These are phyloP conservation scores for Apiotrichum porosum DNA, from an alignment of 1,284 basidiomycete genomes.

Conservation along the genomic window DNA sequence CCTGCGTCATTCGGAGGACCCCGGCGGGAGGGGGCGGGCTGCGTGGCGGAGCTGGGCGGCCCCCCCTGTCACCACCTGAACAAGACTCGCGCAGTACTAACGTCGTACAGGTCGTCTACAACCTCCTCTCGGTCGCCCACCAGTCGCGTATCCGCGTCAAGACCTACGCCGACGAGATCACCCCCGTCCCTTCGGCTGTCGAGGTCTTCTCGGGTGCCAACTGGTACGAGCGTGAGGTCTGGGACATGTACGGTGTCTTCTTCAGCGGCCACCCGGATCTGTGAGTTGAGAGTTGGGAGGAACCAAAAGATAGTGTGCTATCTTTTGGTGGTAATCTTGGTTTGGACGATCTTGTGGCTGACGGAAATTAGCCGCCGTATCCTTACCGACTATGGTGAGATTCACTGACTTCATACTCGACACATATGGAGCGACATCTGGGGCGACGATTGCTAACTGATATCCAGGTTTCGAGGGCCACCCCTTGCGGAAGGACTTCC, in stretches of 20 bases:
- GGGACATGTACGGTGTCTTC: conserved; percentile 97
- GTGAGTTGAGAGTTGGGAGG: conserved; percentile 55
- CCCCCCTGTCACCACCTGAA: neutral
- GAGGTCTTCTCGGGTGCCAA: conserved; percentile 85
- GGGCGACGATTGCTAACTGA: no score
- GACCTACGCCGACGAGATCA: conserved; percentile 95
- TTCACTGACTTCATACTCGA: no score
- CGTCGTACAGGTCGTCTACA: conserved; percentile 77
- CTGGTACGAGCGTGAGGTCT: conserved; percentile 96
- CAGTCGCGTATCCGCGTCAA: conserved; percentile 84
- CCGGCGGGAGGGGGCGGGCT: neutral
- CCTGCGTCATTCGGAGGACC: no score
- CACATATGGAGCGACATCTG: no score
- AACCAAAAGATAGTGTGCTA: no score
- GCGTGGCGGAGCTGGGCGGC: neutral
- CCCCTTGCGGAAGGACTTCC: conserved; percentile 96
- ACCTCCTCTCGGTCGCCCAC: conserved; percentile 76
- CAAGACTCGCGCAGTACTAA: neutral
- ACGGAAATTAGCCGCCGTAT: conserved; percentile 69
- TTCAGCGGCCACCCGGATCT: conserved; percentile 95
- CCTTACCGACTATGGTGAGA: conserved; percentile 97
- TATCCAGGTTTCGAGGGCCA: conserved; percentile 99
- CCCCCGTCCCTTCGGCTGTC: conserved; percentile 80
- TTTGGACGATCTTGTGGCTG: no score
- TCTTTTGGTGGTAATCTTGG: no score